Base-by-base conservation (phyloP, 1,284 basidiomycete genomes). In the Malassezia obtusa region DNA sequence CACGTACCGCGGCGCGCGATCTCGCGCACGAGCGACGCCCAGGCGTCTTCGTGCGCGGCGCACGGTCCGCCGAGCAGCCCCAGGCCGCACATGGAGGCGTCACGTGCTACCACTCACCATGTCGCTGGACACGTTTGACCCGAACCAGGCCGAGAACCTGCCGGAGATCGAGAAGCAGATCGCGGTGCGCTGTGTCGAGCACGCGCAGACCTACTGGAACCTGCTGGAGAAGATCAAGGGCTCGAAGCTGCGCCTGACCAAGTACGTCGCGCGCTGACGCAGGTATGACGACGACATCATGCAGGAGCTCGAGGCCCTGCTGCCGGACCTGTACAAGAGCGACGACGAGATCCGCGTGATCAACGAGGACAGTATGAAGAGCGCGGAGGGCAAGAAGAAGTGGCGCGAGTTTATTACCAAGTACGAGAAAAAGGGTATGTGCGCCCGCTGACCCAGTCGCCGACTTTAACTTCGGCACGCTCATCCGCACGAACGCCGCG, bases 351-450 rank as follows among this genome's bases (percentile, higher is more conserved):
- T 98, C 41, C 76, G 77, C 58, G 82, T 82, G 67, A 77, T 96
- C 24, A 84, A 94, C 75, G 92, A 98, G 76, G 84, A 92, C n/a
- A 83, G 81, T 78, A 85, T 98, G 84, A 99, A 99, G 81, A 88
- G 83, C 62, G 75, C 80, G 8, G 80, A 82, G n/a, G 89, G 88
- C 49, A 98, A 98, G 80, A 83, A 85, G 73, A 80, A 82, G 60
- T 99, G 94, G 94, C 80, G 90, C 53, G 81, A 82, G 26, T 98
- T 94, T 75, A 89, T 95, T 74, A 80, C 83, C 69, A 77, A 81
- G 85, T 94, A 76, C 59, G 76, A 77, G 68, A 75, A 85, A 65
- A 68, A 63, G 78, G 54, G 71, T 53, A 58, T 60, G 74, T 45
- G 17, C 22, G 22, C n/a, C 6, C 9, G 19, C 28, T 50, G 28